Conservation (phyloP, 805 yeast species). For the Starmerella powellii region DNA sequence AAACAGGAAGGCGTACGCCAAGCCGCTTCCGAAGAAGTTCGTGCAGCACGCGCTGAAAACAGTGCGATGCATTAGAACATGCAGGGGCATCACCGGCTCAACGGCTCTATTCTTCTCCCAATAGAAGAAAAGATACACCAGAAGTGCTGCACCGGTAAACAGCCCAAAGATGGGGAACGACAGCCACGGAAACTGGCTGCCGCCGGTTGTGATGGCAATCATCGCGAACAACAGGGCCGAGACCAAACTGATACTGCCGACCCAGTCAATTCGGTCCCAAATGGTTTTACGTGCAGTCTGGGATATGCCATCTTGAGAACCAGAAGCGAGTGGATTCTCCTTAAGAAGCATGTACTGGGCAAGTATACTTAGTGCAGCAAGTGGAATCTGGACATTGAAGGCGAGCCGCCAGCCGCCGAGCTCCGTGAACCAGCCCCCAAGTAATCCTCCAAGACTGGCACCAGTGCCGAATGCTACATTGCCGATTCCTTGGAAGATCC, state of each 20-base stretch:
- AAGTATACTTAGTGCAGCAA: slow-evolving; percentile 26
- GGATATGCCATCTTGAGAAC: slow-evolving; percentile 2
- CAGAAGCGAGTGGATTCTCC: slow-evolving; percentile 8
- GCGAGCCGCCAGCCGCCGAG: slow-evolving; percentile 52
- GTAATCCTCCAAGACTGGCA: slow-evolving; percentile 53
- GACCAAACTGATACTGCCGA: slow-evolving; percentile 54
- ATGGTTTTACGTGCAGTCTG: slow-evolving; percentile 30
- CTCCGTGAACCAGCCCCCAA: slow-evolving; percentile 44
- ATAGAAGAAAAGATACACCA: slow-evolving; percentile 35
- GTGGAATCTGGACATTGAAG: slow-evolving; percentile 33
- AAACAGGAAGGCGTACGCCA: slow-evolving; percentile 48
- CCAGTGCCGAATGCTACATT: slow-evolving; percentile 70
- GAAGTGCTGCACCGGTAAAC: slow-evolving; percentile 28
- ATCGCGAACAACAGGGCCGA: slow-evolving; percentile 45
- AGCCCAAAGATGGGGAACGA: slow-evolving; percentile 34
- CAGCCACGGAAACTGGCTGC: slow-evolving; percentile 39
- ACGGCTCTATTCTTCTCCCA: slow-evolving; percentile 41
- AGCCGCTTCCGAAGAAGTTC: slow-evolving; percentile 62
- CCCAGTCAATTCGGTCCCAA: slow-evolving; percentile 49
- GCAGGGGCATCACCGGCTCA: slow-evolving; percentile 59
- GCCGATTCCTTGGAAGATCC: slow-evolving; percentile 70
- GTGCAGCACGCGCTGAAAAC: slow-evolving; percentile 53
- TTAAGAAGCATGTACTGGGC: slow-evolving; percentile 13
- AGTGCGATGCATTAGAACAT: slow-evolving; percentile 46
- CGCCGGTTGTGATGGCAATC: slow-evolving; percentile 56